phyloP scores from a whole-genome alignment of 169 alveolate species.

The Blepharisma undulans region DNA sequence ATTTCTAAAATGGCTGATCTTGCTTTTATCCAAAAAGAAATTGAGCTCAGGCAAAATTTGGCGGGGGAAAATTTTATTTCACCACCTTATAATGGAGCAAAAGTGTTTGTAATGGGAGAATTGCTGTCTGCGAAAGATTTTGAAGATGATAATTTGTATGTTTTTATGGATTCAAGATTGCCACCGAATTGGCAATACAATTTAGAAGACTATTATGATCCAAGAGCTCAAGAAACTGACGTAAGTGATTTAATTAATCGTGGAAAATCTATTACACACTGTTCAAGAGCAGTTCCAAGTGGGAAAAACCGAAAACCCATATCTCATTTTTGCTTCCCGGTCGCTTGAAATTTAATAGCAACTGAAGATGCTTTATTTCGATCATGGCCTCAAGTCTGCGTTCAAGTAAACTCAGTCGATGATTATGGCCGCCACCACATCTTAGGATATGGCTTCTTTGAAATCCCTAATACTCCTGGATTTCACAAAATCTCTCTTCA shows the following conservation, averaged over 20 bases:
- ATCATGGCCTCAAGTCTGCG: conserved; percentile 24
- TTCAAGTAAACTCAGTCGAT: conserved; percentile 17
- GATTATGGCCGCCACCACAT: conserved; percentile 3
- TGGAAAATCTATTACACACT: background rate
- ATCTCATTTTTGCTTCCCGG: conserved; percentile 33
- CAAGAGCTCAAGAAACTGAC: background rate
- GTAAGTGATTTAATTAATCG: conserved; percentile 36
- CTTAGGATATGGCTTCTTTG: conserved; percentile 21
- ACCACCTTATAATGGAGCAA: conserved; percentile 1
- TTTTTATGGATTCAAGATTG: background rate
- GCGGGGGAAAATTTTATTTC: conserved; percentile 24
- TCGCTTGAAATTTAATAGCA: conserved; percentile 26
- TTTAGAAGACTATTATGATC: conserved; percentile 25
- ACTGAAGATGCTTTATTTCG: background rate
- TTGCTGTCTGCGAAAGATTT: conserved; percentile 27
- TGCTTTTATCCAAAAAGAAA: conserved; percentile 40
- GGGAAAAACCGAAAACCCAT: conserved; percentile 13
- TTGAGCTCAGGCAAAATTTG: conserved; percentile 16
- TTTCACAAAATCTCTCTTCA: background rate
- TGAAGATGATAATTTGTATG: conserved; percentile 26
- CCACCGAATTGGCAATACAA: conserved; percentile 25
- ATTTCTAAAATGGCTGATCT: conserved; percentile 29
- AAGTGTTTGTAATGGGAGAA: conserved; percentile 38
- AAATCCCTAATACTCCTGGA: conserved; percentile 22
- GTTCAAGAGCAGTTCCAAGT: background rate